Percentiles rank a stretch among this genome's conserved stretches.
Evolutionary conservation across 441 rosid genomes (phyloP).

Genomic region (Raphanus hybrid): DNA sequence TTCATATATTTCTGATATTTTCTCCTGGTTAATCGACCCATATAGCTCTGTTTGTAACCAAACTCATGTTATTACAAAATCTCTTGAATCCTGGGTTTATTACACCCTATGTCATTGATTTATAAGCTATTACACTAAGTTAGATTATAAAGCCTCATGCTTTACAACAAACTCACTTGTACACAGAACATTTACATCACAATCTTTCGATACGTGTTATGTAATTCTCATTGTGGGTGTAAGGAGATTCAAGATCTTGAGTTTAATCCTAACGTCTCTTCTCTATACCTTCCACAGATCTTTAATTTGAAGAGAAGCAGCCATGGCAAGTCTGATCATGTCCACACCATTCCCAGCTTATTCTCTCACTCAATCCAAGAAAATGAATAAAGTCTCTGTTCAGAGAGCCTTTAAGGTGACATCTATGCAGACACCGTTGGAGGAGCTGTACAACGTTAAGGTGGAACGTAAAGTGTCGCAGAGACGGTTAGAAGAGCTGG

Average conservation of each 20-base stretch:
- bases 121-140: background rate
- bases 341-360: slow-evolving; percentile 45
- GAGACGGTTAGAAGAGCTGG: slow-evolving; percentile 65
- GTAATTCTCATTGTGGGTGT: too few species aligned
- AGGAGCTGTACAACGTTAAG: slow-evolving; percentile 79
- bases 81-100: background rate
- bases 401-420: slow-evolving; percentile 45
- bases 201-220: too few species aligned
- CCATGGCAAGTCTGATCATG: slow-evolving; percentile 53
- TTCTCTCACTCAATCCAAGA: slow-evolving; percentile 41
- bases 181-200: background rate
- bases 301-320: too few species aligned
- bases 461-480: slow-evolving; percentile 71
- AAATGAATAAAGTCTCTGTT: slow-evolving; percentile 5
- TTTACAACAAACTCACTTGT: slow-evolving; percentile 8
- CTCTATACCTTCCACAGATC: too few species aligned
- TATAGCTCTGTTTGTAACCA: background rate
- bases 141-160: slow-evolving; percentile 25
- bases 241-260: background rate
- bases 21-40: background rate
- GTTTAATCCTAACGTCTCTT: background rate
- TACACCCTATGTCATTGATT: background rate
- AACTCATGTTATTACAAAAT: slow-evolving; percentile 4
- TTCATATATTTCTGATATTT: background rate
- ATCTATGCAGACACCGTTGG: slow-evolving; percentile 62